phyloP scores from a whole-genome alignment of 2,329 filamentous ascomycete genomes.

The Paraconiothyrium brasiliense region DNA sequence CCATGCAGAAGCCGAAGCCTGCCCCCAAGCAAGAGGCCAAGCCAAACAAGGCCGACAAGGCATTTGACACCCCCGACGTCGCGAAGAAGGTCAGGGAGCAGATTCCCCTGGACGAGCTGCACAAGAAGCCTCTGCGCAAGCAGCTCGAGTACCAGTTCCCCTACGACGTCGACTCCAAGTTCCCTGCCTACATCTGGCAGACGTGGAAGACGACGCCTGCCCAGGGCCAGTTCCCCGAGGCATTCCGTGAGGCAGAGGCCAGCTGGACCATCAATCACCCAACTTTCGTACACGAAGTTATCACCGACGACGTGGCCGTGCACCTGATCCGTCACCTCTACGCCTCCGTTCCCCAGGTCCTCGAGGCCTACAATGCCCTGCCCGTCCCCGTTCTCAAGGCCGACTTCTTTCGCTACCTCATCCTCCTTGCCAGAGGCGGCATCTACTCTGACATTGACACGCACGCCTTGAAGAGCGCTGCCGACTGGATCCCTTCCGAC shows the following conservation, averaged over 20 bases:
- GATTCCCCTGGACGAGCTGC: slow-evolving; percentile 74
- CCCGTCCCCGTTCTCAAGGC: slow-evolving; percentile 66
- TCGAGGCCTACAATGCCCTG: slow-evolving; percentile 60
- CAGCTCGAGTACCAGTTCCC: slow-evolving; percentile 92
- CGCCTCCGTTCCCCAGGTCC: slow-evolving; percentile 67
- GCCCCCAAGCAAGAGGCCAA: slow-evolving; percentile 31
- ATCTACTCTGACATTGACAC: slow-evolving; percentile 90
- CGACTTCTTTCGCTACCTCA: slow-evolving; percentile 74
- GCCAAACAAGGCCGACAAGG: slow-evolving; percentile 31
- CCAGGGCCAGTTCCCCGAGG: slow-evolving; percentile 75
- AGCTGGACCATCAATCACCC: slow-evolving; percentile 90
- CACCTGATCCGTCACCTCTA: slow-evolving; percentile 88
- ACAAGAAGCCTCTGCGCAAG: slow-evolving; percentile 76
- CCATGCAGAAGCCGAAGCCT: slow-evolving; percentile 41
- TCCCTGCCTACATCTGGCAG: slow-evolving; percentile 99
- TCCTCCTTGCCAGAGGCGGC: slow-evolving; percentile 78
- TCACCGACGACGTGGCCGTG: slow-evolving; percentile 87
- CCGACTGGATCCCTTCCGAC: slow-evolving; percentile 84
- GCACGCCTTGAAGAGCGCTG: slow-evolving; percentile 79
- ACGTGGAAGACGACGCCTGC: slow-evolving; percentile 92
- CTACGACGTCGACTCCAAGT: slow-evolving; percentile 87
- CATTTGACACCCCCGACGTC: slow-evolving; percentile 41
- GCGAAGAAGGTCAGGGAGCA: slow-evolving; percentile 62
- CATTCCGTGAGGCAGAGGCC: slow-evolving; percentile 83
- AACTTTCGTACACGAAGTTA: slow-evolving; percentile 93